Evolutionary conservation across 108 stramenopile genomes (phyloP).

Genomic region (Pseudonitzschia multiseries): DNA sequence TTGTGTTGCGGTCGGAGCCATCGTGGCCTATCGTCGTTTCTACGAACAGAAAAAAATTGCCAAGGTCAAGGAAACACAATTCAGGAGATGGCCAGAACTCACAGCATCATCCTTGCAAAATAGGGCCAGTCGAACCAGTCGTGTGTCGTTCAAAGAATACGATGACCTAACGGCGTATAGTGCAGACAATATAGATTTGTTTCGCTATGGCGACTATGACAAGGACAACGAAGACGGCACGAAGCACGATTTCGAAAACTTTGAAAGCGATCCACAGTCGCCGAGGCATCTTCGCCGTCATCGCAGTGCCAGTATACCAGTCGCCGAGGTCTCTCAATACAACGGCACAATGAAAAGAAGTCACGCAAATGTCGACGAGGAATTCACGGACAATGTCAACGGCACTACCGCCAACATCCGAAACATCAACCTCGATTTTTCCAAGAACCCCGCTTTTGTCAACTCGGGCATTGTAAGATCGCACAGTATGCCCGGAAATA

Average conservation of each 20-base stretch:
- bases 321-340: too few species aligned
- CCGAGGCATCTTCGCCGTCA: too few species aligned
- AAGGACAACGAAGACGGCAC: too few species aligned
- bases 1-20: not conserved
- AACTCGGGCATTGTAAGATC: not conserved
- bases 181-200: conserved; percentile 4
- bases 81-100: not conserved
- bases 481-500: conserved; percentile 7
- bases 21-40: not conserved
- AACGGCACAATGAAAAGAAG: not conserved
- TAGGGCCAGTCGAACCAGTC: not conserved
- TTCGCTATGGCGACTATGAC: too few species aligned
- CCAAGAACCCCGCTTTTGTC: too few species aligned
- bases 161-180: not conserved
- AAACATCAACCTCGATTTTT: too few species aligned
- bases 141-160: not conserved
- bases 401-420: not conserved
- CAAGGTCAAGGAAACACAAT: not conserved
- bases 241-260: too few species aligned
- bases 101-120: not conserved
- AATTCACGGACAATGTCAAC: not conserved
- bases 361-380: not conserved
- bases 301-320: too few species aligned
- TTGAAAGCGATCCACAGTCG: too few species aligned
- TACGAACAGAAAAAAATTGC: not conserved